Evolutionary conservation across 768 basidiomycete species (phyloP).

Genomic region (Daedaleopsis nitida): DNA sequence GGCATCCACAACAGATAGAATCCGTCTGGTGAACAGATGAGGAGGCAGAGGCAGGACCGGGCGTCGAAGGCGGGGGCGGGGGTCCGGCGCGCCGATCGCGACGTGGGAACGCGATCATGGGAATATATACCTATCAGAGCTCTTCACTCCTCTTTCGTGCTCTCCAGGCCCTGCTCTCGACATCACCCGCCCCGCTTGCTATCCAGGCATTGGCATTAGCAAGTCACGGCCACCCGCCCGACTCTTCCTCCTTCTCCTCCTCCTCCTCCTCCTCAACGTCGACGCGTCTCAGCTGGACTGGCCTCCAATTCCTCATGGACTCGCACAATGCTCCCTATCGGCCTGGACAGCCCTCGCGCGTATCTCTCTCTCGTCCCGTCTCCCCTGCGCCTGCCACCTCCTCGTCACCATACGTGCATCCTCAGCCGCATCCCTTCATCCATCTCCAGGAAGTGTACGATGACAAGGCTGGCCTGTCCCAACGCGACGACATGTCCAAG

Average conservation of each 20-base stretch:
- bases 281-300: conserved; percentile 17
- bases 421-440: conserved; percentile 11
- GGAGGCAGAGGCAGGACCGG: not conserved
- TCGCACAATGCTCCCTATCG: conserved; percentile 21
- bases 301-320: conserved; percentile 28
- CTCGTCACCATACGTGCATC: conserved; percentile 5
- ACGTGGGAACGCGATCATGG: conserved; percentile 17
- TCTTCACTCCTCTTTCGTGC: conserved; percentile 7
- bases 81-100: conserved; percentile 11
- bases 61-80: not conserved
- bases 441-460: conserved; percentile 21
- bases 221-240: conserved; percentile 13
- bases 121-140: conserved; percentile 18
- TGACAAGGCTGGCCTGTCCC: conserved; percentile 25
- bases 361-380: conserved; percentile 2
- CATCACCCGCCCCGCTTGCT: conserved; percentile 16
- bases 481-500: conserved; percentile 11
- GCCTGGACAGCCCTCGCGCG: conserved; percentile 25
- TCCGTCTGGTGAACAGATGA: not conserved
- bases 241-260: conserved; percentile 15
- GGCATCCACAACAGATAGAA: too few species aligned
- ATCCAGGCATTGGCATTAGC: conserved; percentile 18
- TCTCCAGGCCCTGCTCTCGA: conserved; percentile 16
- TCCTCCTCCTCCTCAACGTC: conserved; percentile 5
- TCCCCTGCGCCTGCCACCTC: conserved; percentile 5